A percentile compares a stretch with the other conserved stretches of the same genome.
Conservation (phyloP, 2,329 filamentous ascomycete species). For the Penicillium sp. region DNA sequence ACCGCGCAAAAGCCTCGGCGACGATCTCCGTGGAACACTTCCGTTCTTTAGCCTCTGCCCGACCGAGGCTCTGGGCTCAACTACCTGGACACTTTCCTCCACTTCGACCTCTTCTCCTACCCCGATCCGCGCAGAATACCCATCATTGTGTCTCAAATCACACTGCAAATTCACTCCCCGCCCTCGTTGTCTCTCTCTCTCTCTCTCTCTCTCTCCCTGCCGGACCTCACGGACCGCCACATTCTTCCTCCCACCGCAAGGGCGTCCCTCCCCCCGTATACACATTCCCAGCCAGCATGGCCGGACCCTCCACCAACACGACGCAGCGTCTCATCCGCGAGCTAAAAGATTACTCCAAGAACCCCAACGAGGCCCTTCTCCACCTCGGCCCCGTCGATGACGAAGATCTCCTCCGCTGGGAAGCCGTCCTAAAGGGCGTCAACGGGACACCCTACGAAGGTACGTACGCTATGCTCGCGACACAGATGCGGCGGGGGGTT, state of each 20-base stretch:
- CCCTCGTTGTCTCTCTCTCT: no score
- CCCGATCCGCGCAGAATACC: no score
- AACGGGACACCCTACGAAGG: slow-evolving; percentile 56
- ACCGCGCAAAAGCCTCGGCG: slow-evolving; percentile 16
- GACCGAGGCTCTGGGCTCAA: neutral
- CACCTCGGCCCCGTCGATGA: slow-evolving; percentile 54
- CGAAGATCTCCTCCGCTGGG: slow-evolving; percentile 54
- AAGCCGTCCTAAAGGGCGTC: slow-evolving; percentile 56
- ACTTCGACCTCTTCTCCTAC: neutral
- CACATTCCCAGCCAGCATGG: slow-evolving; percentile 17
- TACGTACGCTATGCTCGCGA: slow-evolving; percentile 22
- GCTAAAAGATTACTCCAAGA: slow-evolving; percentile 51
- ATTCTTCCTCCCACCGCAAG: slow-evolving; percentile 4
- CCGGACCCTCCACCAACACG: slow-evolving; percentile 29
- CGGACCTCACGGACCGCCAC: slow-evolving; percentile 1
- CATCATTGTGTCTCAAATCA: no score
- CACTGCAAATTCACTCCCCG: no score
- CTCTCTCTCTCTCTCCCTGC: neutral
- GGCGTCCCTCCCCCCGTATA: neutral
- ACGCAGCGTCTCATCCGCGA: slow-evolving; percentile 58
- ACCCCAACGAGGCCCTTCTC: slow-evolving; percentile 52
- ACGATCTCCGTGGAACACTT: slow-evolving; percentile 5
- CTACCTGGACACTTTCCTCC: neutral
- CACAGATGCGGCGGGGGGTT: neutral
- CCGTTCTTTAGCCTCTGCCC: slow-evolving; percentile 6